Conservation (phyloP, 371 early-diverging fungal species). For the Mortierella sp. region DNA sequence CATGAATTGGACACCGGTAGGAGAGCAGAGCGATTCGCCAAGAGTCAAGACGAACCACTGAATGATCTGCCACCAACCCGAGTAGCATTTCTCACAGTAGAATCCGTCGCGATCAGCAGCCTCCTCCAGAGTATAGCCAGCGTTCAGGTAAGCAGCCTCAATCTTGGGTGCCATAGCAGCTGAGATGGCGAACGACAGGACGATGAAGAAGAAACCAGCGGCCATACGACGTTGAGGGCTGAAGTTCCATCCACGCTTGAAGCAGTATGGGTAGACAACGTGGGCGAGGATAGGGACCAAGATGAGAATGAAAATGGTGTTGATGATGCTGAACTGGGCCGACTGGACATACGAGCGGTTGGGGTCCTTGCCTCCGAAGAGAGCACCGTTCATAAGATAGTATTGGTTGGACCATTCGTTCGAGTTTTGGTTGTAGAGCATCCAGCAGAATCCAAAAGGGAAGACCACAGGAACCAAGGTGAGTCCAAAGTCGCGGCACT, state of each 20-base stretch:
- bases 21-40: slow-evolving; percentile 72
- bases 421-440: slow-evolving; percentile 67
- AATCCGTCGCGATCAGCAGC: slow-evolving; percentile 27
- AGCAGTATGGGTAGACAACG: slow-evolving; percentile 62
- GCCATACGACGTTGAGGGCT: slow-evolving; percentile 64
- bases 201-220: slow-evolving; percentile 58
- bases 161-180: slow-evolving; percentile 55
- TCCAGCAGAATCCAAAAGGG: slow-evolving; percentile 67
- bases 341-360: slow-evolving; percentile 25
- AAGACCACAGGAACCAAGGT: slow-evolving; percentile 56
- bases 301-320: slow-evolving; percentile 61
- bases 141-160: slow-evolving; percentile 34
- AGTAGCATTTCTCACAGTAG: slow-evolving; percentile 42
- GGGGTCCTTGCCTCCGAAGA: slow-evolving; percentile 32
- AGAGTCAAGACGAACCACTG: slow-evolving; percentile 72
- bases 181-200: slow-evolving; percentile 54
- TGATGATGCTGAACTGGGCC: slow-evolving; percentile 38
- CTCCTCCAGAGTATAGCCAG: slow-evolving; percentile 3
- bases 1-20: slow-evolving; percentile 74
- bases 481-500: slow-evolving; percentile 57
- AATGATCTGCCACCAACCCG: slow-evolving; percentile 64
- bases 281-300: slow-evolving; percentile 68
- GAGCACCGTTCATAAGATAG: slow-evolving; percentile 57
- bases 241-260: slow-evolving; percentile 52
- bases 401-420: slow-evolving; percentile 62